Percentiles rank a stretch among this genome's conserved stretches.
Conservation (phyloP, 2,329 filamentous ascomycete genomes). For the Botrytis aclada region DNA sequence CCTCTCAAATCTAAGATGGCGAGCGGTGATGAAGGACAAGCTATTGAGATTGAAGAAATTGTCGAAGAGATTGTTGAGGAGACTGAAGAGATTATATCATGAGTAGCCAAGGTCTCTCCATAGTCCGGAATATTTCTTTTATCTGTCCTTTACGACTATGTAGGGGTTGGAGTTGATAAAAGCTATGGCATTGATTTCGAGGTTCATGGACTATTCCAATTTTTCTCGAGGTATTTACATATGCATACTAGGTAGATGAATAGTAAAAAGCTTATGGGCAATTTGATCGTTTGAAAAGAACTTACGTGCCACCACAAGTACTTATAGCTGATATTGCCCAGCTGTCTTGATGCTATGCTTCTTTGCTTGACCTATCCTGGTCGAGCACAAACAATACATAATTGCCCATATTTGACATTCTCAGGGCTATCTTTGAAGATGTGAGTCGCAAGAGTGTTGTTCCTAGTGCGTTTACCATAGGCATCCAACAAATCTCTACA, state of each 20-base stretch:
- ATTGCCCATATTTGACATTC: background rate
- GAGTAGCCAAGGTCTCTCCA: background rate
- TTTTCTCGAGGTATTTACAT: constrained; percentile 15
- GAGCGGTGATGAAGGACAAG: constrained; percentile 53
- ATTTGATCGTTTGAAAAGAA: background rate
- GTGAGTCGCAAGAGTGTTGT: background rate
- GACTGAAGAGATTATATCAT: constrained; percentile 68
- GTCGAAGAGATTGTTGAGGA: constrained; percentile 77
- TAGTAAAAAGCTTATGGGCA: constrained; percentile 12
- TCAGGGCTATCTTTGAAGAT: background rate
- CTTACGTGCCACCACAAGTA: background rate
- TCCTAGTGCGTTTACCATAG: background rate
- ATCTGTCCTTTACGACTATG: constrained; percentile 17
- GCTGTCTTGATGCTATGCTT: background rate
- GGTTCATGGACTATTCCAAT: constrained; percentile 10
- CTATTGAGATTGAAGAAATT: constrained; percentile 83
- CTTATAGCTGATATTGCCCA: background rate
- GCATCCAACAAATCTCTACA: background rate
- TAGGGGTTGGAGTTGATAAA: constrained; percentile 21
- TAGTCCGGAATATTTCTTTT: constrained; percentile 5
- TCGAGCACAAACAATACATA: background rate
- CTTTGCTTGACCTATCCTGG: background rate
- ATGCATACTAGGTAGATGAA: constrained; percentile 19
- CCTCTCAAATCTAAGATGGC: constrained; percentile 57
- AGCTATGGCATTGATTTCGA: constrained; percentile 19